These are phyloP conservation scores for Sporothrix globosa DNA, from an alignment of 2,329 filamentous ascomycete genomes.

Conservation along the genomic window DNA sequence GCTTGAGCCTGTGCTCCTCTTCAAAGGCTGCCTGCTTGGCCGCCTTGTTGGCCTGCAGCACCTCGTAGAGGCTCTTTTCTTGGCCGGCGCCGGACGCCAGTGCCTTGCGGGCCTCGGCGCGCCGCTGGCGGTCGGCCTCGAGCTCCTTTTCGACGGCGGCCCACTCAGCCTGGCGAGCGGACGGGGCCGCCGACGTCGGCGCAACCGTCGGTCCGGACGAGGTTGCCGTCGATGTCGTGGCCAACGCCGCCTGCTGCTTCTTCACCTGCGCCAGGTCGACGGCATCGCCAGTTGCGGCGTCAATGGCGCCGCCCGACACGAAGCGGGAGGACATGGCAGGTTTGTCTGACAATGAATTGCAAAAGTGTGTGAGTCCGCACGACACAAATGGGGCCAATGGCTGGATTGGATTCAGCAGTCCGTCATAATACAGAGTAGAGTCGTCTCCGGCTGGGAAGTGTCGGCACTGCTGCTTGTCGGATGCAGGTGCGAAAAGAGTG, in stretches of 20 bases:
- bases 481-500: neutral
- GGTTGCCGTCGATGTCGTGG: neutral
- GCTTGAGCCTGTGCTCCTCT: constrained; percentile 69
- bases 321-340: constrained; percentile 57
- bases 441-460: no score
- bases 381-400: no score
- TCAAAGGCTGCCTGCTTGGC: constrained; percentile 83
- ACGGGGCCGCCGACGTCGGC: neutral
- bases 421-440: no score
- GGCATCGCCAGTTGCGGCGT: constrained; percentile 44
- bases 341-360: neutral
- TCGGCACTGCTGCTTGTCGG: neutral
- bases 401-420: neutral
- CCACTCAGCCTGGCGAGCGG: constrained; percentile 56
- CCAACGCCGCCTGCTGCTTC: neutral
- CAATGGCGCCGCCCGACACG: constrained; percentile 59
- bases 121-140: constrained; percentile 60
- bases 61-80: constrained; percentile 69
- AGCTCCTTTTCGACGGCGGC: constrained; percentile 66
- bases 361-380: no score
- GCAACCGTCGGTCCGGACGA: neutral
- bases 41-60: constrained; percentile 81
- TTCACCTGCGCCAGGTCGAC: constrained; percentile 22
- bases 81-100: constrained; percentile 43
- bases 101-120: constrained; percentile 51